phyloP scores from a whole-genome alignment of 2,329 filamentous ascomycete genomes.

The Beauveria pseudobassiana region DNA sequence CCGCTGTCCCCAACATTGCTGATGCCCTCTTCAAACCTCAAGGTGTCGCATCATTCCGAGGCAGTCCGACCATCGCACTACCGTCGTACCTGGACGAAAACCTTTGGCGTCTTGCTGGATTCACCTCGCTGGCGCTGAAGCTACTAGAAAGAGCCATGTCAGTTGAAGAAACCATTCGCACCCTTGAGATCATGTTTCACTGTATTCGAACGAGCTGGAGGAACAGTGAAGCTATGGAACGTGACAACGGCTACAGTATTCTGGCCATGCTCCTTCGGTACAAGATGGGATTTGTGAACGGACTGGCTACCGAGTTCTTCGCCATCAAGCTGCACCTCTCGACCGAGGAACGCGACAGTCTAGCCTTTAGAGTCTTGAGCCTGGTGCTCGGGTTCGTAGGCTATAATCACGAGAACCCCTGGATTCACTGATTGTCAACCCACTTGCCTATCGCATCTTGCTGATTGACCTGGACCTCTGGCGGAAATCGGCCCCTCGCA shows the following conservation, averaged over 20 bases:
- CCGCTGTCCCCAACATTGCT: conserved; percentile 77
- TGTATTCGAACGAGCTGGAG: conserved; percentile 89
- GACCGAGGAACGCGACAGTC: conserved; percentile 45
- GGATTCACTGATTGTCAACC: conserved; percentile 91
- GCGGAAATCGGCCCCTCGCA: conserved; percentile 67
- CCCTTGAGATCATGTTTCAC: conserved; percentile 77
- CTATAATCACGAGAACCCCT: conserved; percentile 70
- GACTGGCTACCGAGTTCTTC: conserved; percentile 22
- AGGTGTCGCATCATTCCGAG: conserved; percentile 75
- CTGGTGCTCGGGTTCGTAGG: conserved; percentile 81
- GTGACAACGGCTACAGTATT: conserved; percentile 87
- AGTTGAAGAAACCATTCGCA: conserved; percentile 62
- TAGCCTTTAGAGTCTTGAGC: conserved; percentile 60
- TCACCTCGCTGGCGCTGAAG: conserved; percentile 76
- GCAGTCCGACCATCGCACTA: conserved; percentile 71
- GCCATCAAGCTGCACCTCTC: conserved; percentile 37
- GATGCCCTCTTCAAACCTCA: conserved; percentile 77
- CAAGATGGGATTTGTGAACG: conserved; percentile 57
- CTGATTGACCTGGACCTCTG: conserved; percentile 91
- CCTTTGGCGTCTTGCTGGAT: conserved; percentile 88
- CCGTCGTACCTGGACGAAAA: conserved; percentile 87
- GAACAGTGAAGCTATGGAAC: conserved; percentile 97
- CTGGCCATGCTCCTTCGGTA: conserved; percentile 75
- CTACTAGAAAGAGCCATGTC: conserved; percentile 71
- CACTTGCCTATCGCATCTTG: conserved; percentile 84